phyloP scores from a whole-genome alignment of 2,329 filamentous ascomycete species.

The Epichloe elymi region DNA sequence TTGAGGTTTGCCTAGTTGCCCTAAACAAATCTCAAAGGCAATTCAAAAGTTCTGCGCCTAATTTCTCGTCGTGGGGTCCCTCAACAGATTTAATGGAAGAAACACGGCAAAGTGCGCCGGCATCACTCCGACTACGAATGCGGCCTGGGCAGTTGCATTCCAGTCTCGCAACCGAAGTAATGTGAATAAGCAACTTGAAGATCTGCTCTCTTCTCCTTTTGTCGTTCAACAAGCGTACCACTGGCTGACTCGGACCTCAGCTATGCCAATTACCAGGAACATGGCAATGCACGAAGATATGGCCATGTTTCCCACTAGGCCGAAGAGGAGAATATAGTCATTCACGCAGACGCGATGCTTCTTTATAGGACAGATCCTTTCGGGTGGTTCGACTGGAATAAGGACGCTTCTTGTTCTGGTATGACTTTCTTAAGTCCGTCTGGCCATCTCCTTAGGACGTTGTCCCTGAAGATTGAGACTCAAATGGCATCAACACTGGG shows the following conservation, averaged over 20 bases:
- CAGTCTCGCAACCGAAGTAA: not conserved
- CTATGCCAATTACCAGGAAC: not conserved
- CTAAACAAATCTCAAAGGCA: too few species aligned
- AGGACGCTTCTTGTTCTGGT: not conserved
- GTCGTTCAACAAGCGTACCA: not conserved
- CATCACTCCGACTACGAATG: not conserved
- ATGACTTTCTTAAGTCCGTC: not conserved
- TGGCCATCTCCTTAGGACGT: not conserved
- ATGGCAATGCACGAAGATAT: not conserved
- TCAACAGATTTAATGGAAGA: not conserved
- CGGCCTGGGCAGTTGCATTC: not conserved
- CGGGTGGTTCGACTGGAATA: not conserved
- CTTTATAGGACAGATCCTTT: not conserved
- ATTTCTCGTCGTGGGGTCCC: not conserved
- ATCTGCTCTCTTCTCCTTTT: not conserved
- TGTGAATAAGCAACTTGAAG: not conserved
- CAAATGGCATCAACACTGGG: not conserved
- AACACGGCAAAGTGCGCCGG: not conserved
- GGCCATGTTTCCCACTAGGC: not conserved
- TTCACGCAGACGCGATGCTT: not conserved
- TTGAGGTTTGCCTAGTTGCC: not conserved
- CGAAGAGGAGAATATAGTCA: not conserved
- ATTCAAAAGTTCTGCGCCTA: not conserved
- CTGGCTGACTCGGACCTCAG: not conserved
- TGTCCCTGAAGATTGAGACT: too few species aligned